Conservation (phyloP, 176 grass and related monocot species). For the Lolium rigidum region DNA sequence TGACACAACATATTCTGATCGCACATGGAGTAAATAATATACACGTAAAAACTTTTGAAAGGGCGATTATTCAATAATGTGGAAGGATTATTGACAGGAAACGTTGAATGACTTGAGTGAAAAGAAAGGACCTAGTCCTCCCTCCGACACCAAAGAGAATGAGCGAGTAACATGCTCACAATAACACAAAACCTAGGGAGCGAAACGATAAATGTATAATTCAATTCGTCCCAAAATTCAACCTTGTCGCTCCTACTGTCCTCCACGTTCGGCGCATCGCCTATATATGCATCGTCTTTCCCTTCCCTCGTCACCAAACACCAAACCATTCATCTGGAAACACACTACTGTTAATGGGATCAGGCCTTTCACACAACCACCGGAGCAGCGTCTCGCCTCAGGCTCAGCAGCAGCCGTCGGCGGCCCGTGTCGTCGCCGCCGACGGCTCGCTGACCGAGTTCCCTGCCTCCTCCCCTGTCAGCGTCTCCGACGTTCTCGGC, state of each 20-base stretch:
- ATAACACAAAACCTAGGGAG: background rate
- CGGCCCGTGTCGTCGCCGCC: constrained; percentile 53
- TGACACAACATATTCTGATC: no score
- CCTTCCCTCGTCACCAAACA: constrained; percentile 5
- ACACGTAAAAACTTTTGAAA: no score
- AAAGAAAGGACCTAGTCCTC: background rate
- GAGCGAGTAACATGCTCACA: background rate
- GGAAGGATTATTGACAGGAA: background rate
- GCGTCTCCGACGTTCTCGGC: constrained; percentile 48
- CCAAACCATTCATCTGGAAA: background rate
- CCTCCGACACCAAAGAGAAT: no score
- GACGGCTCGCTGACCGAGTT: constrained; percentile 73
- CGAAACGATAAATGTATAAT: background rate
- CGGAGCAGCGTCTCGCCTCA: constrained; percentile 39
- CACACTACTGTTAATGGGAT: constrained; percentile 53
- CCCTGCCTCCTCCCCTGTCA: background rate
- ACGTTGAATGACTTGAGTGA: background rate
- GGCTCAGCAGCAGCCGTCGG: constrained; percentile 15
- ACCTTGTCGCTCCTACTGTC: background rate
- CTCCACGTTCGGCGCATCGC: background rate
- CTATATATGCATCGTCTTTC: constrained; percentile 22
- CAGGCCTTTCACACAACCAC: constrained; percentile 48
- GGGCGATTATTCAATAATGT: no score
- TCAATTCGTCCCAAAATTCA: background rate
- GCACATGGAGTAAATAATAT: no score